phyloP scores from a whole-genome alignment of 2,329 filamentous ascomycete species.

The Cladorrhinum sp. region DNA sequence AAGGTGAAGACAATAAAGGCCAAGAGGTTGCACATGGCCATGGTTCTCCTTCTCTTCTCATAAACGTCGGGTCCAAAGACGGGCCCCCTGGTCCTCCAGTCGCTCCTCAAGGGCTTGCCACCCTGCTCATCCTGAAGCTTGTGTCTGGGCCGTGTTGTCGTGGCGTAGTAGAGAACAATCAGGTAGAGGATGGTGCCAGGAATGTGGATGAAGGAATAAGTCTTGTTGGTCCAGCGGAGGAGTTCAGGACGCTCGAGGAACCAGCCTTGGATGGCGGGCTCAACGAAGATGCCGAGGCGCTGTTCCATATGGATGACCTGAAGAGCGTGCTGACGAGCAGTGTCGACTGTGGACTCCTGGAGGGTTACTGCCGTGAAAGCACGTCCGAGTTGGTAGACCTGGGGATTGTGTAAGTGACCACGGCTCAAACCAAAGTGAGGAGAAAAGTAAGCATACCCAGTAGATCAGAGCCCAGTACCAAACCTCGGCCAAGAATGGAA shows the following conservation, averaged over 20 bases:
- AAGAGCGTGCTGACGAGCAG: slow-evolving; percentile 66
- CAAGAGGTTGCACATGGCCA: slow-evolving; percentile 60
- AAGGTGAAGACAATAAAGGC: slow-evolving; percentile 61
- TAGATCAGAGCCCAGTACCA: slow-evolving; percentile 78
- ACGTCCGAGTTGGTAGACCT: slow-evolving; percentile 73
- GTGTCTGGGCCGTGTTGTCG: slow-evolving; percentile 50
- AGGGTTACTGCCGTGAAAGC: slow-evolving; percentile 69
- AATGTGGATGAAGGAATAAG: slow-evolving; percentile 76
- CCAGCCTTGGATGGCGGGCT: slow-evolving; percentile 58
- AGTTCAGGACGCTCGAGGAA: slow-evolving; percentile 49
- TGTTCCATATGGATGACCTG: slow-evolving; percentile 66
- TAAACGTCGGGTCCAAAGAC: slow-evolving; percentile 48
- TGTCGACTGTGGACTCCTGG: slow-evolving; percentile 63
- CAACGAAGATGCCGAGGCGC: slow-evolving; percentile 60
- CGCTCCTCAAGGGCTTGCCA: slow-evolving; percentile 30
- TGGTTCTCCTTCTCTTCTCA: slow-evolving; percentile 54
- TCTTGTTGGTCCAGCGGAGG: slow-evolving; percentile 68
- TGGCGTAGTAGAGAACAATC: slow-evolving; percentile 65
- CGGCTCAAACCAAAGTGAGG: not conserved
- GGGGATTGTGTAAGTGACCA: not conserved
- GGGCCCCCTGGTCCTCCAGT: slow-evolving; percentile 41
- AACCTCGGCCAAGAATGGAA: slow-evolving; percentile 70
- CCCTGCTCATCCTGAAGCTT: slow-evolving; percentile 20
- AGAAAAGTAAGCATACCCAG: slow-evolving; percentile 55
- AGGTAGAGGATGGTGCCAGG: slow-evolving; percentile 70